Evolutionary conservation across 352 stramenopile genomes (phyloP).

Genomic region (Globisporangium polare): DNA sequence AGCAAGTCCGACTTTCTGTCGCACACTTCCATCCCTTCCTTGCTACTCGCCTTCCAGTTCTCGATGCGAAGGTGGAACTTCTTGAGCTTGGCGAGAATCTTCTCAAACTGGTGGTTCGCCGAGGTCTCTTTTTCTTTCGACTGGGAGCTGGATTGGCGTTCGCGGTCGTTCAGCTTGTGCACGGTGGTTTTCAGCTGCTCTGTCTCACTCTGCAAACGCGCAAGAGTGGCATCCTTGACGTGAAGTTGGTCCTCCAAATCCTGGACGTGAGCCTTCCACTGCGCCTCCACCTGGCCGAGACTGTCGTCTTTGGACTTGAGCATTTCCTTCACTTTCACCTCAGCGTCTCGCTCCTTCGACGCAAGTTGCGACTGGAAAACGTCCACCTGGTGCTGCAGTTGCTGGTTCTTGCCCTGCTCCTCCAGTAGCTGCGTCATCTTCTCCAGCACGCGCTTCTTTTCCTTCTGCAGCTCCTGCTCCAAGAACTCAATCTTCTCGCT

Average conservation of each 20-base stretch:
- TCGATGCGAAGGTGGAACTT: slow-evolving; percentile 48
- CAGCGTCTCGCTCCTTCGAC: slow-evolving; percentile 22
- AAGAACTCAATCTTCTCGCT: slow-evolving; percentile 16
- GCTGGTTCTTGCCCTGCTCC: slow-evolving; percentile 61
- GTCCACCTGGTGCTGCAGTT: slow-evolving; percentile 41
- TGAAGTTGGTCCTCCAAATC: slow-evolving; percentile 29
- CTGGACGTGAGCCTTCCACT: slow-evolving; percentile 22
- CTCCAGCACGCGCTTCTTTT: slow-evolving; percentile 65
- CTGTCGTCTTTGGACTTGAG: slow-evolving; percentile 22
- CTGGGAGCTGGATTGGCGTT: slow-evolving; percentile 10
- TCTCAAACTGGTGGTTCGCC: slow-evolving; percentile 33
- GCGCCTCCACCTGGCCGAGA: slow-evolving; percentile 17
- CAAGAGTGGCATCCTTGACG: slow-evolving; percentile 27
- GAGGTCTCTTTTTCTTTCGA: slow-evolving; percentile 16
- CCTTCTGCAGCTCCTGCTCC: slow-evolving; percentile 51
- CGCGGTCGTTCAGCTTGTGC: slow-evolving; percentile 19
- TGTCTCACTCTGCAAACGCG: slow-evolving; percentile 34
- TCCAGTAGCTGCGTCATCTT: slow-evolving; percentile 68
- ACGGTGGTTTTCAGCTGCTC: slow-evolving; percentile 25
- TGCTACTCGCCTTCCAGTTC: slow-evolving; percentile 48
- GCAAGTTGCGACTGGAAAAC: slow-evolving; percentile 32
- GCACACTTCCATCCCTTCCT: slow-evolving; percentile 34
- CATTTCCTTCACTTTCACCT: slow-evolving; percentile 14
- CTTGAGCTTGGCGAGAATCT: slow-evolving; percentile 33
- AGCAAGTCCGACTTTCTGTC: slow-evolving; percentile 24